Evolutionary conservation across 495 filamentous ascomycete species (phyloP).

Genomic region (Monascus purpureus): DNA sequence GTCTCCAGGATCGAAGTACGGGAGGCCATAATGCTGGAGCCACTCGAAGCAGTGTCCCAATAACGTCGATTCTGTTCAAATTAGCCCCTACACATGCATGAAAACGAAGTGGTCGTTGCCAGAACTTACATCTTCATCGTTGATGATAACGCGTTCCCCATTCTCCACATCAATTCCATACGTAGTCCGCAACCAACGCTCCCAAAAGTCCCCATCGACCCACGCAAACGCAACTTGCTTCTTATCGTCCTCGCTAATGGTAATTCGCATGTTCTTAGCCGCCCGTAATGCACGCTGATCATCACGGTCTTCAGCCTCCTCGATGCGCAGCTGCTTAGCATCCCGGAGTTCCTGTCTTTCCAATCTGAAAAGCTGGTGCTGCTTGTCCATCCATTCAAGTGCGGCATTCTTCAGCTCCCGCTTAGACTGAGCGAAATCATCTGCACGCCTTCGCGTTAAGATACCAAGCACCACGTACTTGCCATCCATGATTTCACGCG

Average conservation of each 20-base stretch:
- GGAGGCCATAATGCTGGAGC: slow-evolving; percentile 73
- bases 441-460: slow-evolving; percentile 61
- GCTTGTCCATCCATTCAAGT: slow-evolving; percentile 95
- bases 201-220: slow-evolving; percentile 97
- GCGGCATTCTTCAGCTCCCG: slow-evolving; percentile 92
- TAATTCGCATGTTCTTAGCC: slow-evolving; percentile 87
- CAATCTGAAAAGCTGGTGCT: slow-evolving; percentile 72
- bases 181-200: slow-evolving; percentile 85
- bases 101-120: too few relatives aligned
- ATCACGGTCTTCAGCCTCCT: slow-evolving; percentile 87
- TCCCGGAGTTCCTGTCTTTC: slow-evolving; percentile 87
- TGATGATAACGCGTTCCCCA: slow-evolving; percentile 88
- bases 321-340: slow-evolving; percentile 85
- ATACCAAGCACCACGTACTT: slow-evolving; percentile 88
- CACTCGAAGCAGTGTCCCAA: slow-evolving; percentile 86
- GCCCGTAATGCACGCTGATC: slow-evolving; percentile 73
- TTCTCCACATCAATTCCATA: slow-evolving; percentile 80
- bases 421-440: slow-evolving; percentile 64
- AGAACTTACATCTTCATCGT: slow-evolving; percentile 93
- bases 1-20: slow-evolving; percentile 94
- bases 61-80: slow-evolving; percentile 64
- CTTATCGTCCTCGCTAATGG: slow-evolving; percentile 70
- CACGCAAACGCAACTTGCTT: slow-evolving; percentile 95
- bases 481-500: slow-evolving; percentile 85
- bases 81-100: too few relatives aligned